A percentile compares a stretch with the other conserved stretches of the same genome.
phyloP scores from a whole-genome alignment of 2,329 filamentous ascomycete genomes.

The Venturia aucupariae region DNA sequence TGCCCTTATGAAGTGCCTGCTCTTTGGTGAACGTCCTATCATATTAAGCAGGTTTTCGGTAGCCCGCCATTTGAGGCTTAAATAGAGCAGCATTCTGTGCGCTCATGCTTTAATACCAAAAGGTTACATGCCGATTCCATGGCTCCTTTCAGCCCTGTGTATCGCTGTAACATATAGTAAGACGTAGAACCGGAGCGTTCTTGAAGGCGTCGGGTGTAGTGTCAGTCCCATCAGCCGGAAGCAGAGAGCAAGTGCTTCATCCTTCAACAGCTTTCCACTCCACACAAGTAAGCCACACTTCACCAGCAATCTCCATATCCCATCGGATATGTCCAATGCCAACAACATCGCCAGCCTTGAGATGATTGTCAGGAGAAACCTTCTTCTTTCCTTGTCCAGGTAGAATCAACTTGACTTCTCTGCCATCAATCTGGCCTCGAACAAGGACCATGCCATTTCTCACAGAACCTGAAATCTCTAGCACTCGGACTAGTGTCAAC shows the following conservation, averaged over 20 bases:
- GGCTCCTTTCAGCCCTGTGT: not conserved
- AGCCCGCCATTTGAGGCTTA: not conserved
- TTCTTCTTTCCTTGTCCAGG: constrained; percentile 21
- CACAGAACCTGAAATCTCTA: constrained; percentile 14
- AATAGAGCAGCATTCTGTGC: no score
- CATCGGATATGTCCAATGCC: constrained; percentile 33
- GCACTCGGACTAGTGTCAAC: not conserved
- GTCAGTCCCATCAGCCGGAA: not conserved
- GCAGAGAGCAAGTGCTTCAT: not conserved
- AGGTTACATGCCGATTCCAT: not conserved
- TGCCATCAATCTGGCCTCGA: constrained; percentile 17
- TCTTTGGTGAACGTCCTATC: not conserved
- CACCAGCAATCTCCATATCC: constrained; percentile 29
- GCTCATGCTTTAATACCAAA: not conserved
- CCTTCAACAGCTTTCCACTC: constrained; percentile 29
- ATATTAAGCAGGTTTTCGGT: not conserved
- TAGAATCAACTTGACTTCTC: constrained; percentile 21
- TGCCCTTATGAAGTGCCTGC: not conserved
- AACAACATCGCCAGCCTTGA: constrained; percentile 24
- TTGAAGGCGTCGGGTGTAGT: not conserved
- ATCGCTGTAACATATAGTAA: not conserved
- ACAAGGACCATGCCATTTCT: constrained; percentile 23
- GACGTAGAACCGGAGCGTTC: not conserved
- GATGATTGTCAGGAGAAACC: constrained; percentile 18
- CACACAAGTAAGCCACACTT: constrained; percentile 32